Evolutionary conservation across 2,329 filamentous ascomycete genomes (phyloP), one percentile per base, ranked within the genome.

Genomic region (Beauveria asiatica): DNA sequence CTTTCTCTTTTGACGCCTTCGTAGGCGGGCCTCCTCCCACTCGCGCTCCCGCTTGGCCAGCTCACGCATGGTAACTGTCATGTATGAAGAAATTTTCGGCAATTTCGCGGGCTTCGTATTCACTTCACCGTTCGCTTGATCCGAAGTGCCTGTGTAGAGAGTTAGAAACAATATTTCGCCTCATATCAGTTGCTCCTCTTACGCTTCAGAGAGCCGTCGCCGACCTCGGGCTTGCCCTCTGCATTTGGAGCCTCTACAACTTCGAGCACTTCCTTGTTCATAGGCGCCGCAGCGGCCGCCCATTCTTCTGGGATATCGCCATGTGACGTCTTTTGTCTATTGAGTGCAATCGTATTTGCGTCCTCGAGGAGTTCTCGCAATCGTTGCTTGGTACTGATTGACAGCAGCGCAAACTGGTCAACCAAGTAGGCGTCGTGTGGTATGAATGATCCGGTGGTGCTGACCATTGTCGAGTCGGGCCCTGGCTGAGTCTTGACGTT

Each of bases 381-480:
- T 30, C 91, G 83, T 66, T 95, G 88, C 69, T 93, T 90, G 10
- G 90, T 86, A 19, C 90, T 89, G 60, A 97, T 81, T 6, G 91
- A 94, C 61, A 97, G 72, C 17, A 97, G 78, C 27, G 90, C 88
- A 49, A 97, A 75, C 65, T 97, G 89, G 63, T 96, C 92, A 16
- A 89, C 87, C 39, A 96, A 77, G 58, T 83, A 85, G 1, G 89
- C 84, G 48, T 92, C 88, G 41, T 88, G 85, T 0, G 94, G 83
- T 42, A 95, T 83, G 58, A 88, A 90, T 21, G 84, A 84, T 2
- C 86, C 86, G 16, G 79, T 80, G 1, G 86, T 86, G 46, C 82
- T 74, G 3, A 90, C 80, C 25, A 87, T 73, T 13, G 83, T 80
- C 37, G 83, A 83, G 55, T 91, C 85, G 0, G 85, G 81, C 0